Conservation (phyloP, 2,329 filamentous ascomycete species). For the Hypocrella siamensis region DNA sequence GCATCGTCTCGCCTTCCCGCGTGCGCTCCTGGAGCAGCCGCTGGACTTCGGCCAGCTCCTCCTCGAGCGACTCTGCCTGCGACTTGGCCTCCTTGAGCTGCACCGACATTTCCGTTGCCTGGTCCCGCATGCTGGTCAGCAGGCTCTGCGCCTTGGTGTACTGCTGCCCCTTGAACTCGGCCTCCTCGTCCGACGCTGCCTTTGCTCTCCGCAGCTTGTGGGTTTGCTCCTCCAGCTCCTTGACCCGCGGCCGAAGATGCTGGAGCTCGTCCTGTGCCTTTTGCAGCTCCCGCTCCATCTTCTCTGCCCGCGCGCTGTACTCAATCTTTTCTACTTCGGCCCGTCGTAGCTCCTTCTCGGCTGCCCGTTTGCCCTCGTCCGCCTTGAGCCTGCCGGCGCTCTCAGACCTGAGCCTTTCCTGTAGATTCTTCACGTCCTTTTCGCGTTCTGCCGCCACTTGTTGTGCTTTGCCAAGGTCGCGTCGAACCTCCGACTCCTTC, state of each 20-base stretch:
- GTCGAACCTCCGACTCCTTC: constrained; percentile 65
- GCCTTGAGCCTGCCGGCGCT: constrained; percentile 54
- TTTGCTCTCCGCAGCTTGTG: constrained; percentile 54
- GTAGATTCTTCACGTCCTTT: constrained; percentile 58
- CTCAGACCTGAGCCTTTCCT: constrained; percentile 65
- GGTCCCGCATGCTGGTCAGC: constrained; percentile 84
- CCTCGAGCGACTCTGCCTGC: constrained; percentile 73
- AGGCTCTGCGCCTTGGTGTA: constrained; percentile 74
- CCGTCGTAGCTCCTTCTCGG: constrained; percentile 62
- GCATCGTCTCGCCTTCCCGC: constrained; percentile 89
- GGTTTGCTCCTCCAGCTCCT: constrained; percentile 59
- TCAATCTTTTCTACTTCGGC: constrained; percentile 70
- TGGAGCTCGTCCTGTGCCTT: constrained; percentile 57
- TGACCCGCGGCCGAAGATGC: constrained; percentile 45
- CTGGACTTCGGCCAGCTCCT: constrained; percentile 81
- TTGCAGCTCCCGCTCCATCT: constrained; percentile 51
- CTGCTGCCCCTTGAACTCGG: constrained; percentile 70
- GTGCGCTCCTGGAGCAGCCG: constrained; percentile 75
- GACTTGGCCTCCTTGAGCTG: constrained; percentile 83
- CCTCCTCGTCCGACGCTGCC: constrained; percentile 56
- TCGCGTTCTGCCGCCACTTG: constrained; percentile 60
- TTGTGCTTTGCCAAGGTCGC: constrained; percentile 55
- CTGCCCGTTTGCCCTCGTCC: constrained; percentile 63
- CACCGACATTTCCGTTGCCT: constrained; percentile 71
- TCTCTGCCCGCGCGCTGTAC: constrained; percentile 57